phyloP scores from a whole-genome alignment of 352 stramenopile genomes.

The Phytophthora pisi region DNA sequence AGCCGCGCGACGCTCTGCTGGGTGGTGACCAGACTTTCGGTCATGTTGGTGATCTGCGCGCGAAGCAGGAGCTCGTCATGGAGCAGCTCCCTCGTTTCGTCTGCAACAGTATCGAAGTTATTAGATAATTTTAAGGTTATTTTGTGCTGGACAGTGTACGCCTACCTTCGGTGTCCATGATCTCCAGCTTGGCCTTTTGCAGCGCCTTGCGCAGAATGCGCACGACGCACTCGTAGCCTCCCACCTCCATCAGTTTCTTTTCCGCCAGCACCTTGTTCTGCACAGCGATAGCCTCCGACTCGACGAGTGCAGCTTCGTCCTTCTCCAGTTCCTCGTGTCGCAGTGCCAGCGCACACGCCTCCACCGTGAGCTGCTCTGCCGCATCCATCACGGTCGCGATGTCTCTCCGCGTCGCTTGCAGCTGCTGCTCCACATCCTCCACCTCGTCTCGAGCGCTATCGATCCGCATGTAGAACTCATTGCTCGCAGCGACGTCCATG shows the following conservation, averaged over 20 bases:
- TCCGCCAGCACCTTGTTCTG: conserved; percentile 61
- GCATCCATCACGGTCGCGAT: conserved; percentile 45
- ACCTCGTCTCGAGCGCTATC: conserved; percentile 46
- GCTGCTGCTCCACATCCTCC: conserved; percentile 34
- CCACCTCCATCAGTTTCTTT: conserved; percentile 68
- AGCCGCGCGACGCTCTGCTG: conserved; percentile 47
- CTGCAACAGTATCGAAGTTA: conserved; percentile 17
- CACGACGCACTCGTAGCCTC: conserved; percentile 63
- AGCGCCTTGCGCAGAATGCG: conserved; percentile 59
- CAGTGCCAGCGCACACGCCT: conserved; percentile 50
- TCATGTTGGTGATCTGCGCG: conserved; percentile 50
- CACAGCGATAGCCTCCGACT: conserved; percentile 54
- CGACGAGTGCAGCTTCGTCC: conserved; percentile 56
- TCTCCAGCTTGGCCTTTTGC: conserved; percentile 55
- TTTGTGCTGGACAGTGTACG: neutral
- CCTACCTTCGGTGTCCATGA: conserved; percentile 56
- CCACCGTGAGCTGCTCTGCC: conserved; percentile 60
- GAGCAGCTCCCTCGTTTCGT: conserved; percentile 55
- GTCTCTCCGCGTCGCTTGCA: conserved; percentile 43
- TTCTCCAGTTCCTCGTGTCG: conserved; percentile 66
- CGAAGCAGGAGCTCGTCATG: conserved; percentile 65
- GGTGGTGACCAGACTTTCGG: conserved; percentile 37
- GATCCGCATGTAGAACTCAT: conserved; percentile 49
- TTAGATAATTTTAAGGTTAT: neutral
- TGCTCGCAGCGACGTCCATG: conserved; percentile 41